Evolutionary conservation across 306 rosid genomes (phyloP), one percentile per base, ranked within the genome.

Genomic region (Luffa aegyptiaca): DNA sequence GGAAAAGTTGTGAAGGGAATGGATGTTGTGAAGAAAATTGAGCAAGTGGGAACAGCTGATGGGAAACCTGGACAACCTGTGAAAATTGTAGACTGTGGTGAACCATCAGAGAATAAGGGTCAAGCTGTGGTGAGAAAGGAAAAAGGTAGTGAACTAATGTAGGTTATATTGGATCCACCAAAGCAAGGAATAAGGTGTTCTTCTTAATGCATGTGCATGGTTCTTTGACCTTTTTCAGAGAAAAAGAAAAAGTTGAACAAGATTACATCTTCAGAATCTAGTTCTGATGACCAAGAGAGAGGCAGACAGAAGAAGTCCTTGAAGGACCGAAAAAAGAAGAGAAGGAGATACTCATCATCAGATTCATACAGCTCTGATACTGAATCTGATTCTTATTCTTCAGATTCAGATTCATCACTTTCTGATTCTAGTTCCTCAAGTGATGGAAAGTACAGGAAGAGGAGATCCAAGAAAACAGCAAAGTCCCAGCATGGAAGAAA

Each of bases 81-180:
- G 75, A 93, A 87, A 90, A 90, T 96, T 85, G 81, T 86, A 73
- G 94, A 91, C 83, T 96, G 93, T 80, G 99, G 99, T 83, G 97
- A 96, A 86, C 80, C 84, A 21, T 81, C 88, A 13, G 89, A 85
- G 70, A 81, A 80, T 73, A 86, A 88, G 86, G 79, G 56, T 75
- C 86, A 58, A 78, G 80, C 62, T 77, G 81, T 80, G 52, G 81
- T 62, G 42, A 91, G 83, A 83, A 95, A 91, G 88, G 94, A 86
- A 82, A 96, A 83, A 90, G 99, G 97, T 93, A 86, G 69, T 41
- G 75, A 36, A 80, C 70, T 52, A 69, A 18, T 69, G 18, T 39
- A 39, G 68, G 55, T 80, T 65, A 36, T 52, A 51, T 79, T 66
- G 82, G 51, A 14, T 65, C 1, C 11, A 77, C 20, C 57, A 21